Conservation (phyloP, 108 stramenopile species). For the Licmophora abbreviata region DNA sequence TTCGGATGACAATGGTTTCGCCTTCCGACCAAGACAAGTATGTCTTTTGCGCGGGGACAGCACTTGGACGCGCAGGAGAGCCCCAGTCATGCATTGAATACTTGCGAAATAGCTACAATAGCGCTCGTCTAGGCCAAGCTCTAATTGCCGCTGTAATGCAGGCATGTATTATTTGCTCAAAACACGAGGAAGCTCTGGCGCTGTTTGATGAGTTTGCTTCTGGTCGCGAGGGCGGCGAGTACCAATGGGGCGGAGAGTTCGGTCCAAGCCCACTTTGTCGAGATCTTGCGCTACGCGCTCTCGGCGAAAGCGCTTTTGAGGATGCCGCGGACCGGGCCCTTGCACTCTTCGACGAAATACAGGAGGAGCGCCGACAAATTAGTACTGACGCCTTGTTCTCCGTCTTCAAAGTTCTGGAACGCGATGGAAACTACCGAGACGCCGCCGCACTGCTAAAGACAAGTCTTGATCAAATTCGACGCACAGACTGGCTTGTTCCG, state of each 20-base stretch:
- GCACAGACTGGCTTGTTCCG: slow-evolving; percentile 17
- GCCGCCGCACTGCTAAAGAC: slow-evolving; percentile 30
- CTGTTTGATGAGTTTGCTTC: slow-evolving; percentile 29
- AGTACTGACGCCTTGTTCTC: slow-evolving; percentile 49
- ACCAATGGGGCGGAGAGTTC: slow-evolving; percentile 70
- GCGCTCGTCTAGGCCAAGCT: slow-evolving; percentile 22
- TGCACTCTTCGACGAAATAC: slow-evolving; percentile 30
- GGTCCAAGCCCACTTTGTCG: slow-evolving; percentile 47
- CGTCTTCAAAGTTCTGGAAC: slow-evolving; percentile 47
- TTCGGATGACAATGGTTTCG: slow-evolving; percentile 64
- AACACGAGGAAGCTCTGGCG: slow-evolving; percentile 33
- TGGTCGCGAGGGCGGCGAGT: slow-evolving; percentile 26
- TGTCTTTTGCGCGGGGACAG: slow-evolving; percentile 73
- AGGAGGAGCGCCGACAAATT: slow-evolving; percentile 39
- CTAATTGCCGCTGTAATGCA: slow-evolving; percentile 59
- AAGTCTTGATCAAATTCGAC: slow-evolving; percentile 15
- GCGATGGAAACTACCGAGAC: slow-evolving; percentile 48
- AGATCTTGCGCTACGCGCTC: slow-evolving; percentile 56
- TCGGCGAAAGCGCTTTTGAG: slow-evolving; percentile 4
- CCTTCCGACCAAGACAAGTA: slow-evolving; percentile 61
- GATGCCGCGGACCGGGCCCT: slow-evolving; percentile 20
- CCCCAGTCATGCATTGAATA: slow-evolving; percentile 57
- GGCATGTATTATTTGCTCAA: slow-evolving; percentile 43
- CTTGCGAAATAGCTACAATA: slow-evolving; percentile 20
- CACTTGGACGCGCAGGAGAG: slow-evolving; percentile 63